A percentile compares a stretch with the other conserved stretches of the same genome.
Evolutionary conservation across 495 filamentous ascomycete species (phyloP).

Genomic region (Trichoderma asperelloides): DNA sequence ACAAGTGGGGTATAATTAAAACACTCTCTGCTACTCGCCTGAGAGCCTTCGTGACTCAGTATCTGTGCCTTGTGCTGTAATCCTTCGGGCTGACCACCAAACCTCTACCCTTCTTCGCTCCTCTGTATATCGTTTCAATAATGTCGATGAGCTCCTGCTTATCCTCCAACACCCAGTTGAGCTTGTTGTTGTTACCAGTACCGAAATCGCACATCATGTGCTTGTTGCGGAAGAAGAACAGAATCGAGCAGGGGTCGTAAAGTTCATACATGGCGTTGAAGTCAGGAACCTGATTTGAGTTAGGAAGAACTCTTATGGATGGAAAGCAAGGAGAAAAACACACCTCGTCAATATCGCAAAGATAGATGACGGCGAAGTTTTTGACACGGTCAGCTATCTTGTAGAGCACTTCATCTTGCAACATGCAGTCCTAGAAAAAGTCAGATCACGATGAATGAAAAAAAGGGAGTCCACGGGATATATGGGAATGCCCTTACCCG

Average conservation of each 20-base stretch:
- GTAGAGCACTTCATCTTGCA: constrained; percentile 90
- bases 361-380: constrained; percentile 90
- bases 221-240: constrained; percentile 98
- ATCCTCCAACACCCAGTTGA: constrained; percentile 95
- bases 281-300: constrained; percentile 56
- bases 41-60: constrained; percentile 31
- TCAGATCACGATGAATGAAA: not conserved
- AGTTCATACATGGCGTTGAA: constrained; percentile 94
- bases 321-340: not conserved
- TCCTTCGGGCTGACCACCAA: constrained; percentile 94
- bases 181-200: constrained; percentile 96
- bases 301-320: not conserved
- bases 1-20: not conserved
- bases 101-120: constrained; percentile 93
- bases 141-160: constrained; percentile 99
- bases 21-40: not conserved
- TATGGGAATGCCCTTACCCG: constrained; percentile 29
- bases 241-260: constrained; percentile 62
- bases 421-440: constrained; percentile 55
- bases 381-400: constrained; percentile 79
- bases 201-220: constrained; percentile 99
- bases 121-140: constrained; percentile 94
- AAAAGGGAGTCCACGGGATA: not conserved
- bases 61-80: constrained; percentile 78
- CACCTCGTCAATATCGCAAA: constrained; percentile 83